Evolutionary conservation across 2,329 filamentous ascomycete species (phyloP), one percentile per base, ranked within the genome.

Genomic region (Atkinsonella texensis): DNA sequence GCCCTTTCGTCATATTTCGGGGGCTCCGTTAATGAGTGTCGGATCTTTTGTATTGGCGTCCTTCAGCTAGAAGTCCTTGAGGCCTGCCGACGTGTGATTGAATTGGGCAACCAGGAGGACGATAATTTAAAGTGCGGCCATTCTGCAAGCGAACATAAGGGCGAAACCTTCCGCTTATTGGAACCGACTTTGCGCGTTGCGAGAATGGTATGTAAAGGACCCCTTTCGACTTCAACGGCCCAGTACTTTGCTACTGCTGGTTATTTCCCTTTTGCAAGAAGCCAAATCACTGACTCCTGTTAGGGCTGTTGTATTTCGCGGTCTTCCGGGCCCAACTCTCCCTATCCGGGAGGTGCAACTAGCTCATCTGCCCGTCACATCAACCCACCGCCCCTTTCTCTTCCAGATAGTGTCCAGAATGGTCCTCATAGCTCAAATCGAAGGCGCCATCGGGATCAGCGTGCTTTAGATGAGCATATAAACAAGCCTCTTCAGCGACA

Each of bases 401-500:
- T 64, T 57, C 57, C 62, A 49, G 65, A 64, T 46, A 57, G 59
- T 52, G 61, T 53, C 54, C 62, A 57, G 53, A 43, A 46, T 56
- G 59, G 51, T 47, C 53, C 46, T 49, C 53, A 52, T 10, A 41
- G 59, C 43, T 52, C 55, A 33, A 57, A 57, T 15, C 64, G 62
- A 49, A 63, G 62, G 45, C 67, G 64, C 20, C 65, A 63, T 47
- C 69, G 65, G 43, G 62, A 69, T 46, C 63, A 62, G 40, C 66
- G 65, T 23, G 72, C 76, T 2, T 71, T 83, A 6, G 72, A 74
- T 46, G 76, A 85, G 60, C 84, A 85, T 62, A 84, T 85, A 62
- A 86, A 88, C 60, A 78, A 79, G 58, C 84, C 85, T 1, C 70
- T 90, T 40, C 77, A 77, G 44, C 74, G 74, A 1, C 84, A 86